Evolutionary conservation across 2,329 filamentous ascomycete species (phyloP), one percentile per base, ranked within the genome.

Genomic region (Colletotrichum liriopes): DNA sequence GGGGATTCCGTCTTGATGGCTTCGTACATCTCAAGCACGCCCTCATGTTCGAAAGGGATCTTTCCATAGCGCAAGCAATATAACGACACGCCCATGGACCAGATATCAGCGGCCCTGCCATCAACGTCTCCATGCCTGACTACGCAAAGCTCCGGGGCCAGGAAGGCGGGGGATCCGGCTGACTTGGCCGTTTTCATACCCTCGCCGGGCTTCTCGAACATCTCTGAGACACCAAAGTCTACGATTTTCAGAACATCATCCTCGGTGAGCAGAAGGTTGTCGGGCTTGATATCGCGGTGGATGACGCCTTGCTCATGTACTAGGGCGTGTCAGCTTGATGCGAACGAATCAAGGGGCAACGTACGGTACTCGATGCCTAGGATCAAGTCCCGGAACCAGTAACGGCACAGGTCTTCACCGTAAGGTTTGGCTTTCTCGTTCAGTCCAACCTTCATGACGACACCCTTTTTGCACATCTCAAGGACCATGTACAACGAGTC

Each of bases 201-300:
- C 2, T 93, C 87, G 26, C 61, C 68, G 2, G 85, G 78, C 80
- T 97, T 98, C 79, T 96, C 93, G 77, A 99, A 99, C 92, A 99
- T 98, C 80, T 99, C 96, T 1, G 96, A 98, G 9, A 98, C 96
- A n/a, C 96, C 96, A 86, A 99, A 99, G 81, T 98, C 96, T 64
- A 97, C 95, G 75, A 99, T 93, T 81, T 98, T 99, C 64, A 99
- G 89, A n/a, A 98, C 91, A 77, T 98, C 93, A 67, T 98, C 95
- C 45, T 92, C 89, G 0, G 95, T 98, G 49, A 99, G 86, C 9
- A 99, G 88, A 65, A 97, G 92, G 77, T 99, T 99, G 81, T 98
- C 96, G 0, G 96, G 96, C 82, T 99, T 99, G 84, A 99, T 98
- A 78, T 99, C 96, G 65, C 96, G 91, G 81, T 99, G 96, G 20